Base-by-base conservation (phyloP, 2,329 filamentous ascomycete species). In the Talaromyces islandicus region DNA sequence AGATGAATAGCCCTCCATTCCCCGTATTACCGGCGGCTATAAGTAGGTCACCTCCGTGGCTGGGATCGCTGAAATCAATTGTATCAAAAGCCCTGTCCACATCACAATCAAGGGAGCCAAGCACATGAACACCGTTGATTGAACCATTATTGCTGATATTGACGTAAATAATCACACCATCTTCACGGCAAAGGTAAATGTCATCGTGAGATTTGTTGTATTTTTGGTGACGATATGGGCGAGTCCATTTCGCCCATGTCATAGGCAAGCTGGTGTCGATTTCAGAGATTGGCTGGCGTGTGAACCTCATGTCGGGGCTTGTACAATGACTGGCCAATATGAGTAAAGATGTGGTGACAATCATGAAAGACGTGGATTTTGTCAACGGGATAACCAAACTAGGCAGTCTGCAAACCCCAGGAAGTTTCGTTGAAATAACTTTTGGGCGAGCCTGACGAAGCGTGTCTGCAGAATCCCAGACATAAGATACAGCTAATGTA, bases 161-260 rank as follows among this genome's bases (percentile, higher is more conserved):
- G 4, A 93, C 75, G 64, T 88, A 90, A 58, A 87, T 83, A 10
- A 97, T 82, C 54, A 87, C 79, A 3, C 94, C 94, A 70, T 97
- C 93, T 75, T 97, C 93, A 58, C 92, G 86, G 11, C 89, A 90
- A 17, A 99, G 78, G 69, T 94, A 96, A 54, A 97, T 86, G 62
- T 88, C 86, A 69, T 97, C 94, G 38, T 87, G 85, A 19, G 78
- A 81, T 58, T 83, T 77, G 57, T 83, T 83, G 65, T 88, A 88
- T 12, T 78, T 75, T 62, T 82, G 82, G 25, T 86, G 82, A 7
- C 93, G 86, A 61, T 85, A 83, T 1, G 92, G 89, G 61, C 90
- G 85, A 29, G 91, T 86, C 92, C 93, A 99, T 25, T 89, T 85
- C 3, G 88, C 89, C 90, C 92, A 97, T 3, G 90, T 73, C 0